These are phyloP conservation scores for Scutellaria minor DNA, from an alignment of 257 asterid genomes.

Conservation along the genomic window DNA sequence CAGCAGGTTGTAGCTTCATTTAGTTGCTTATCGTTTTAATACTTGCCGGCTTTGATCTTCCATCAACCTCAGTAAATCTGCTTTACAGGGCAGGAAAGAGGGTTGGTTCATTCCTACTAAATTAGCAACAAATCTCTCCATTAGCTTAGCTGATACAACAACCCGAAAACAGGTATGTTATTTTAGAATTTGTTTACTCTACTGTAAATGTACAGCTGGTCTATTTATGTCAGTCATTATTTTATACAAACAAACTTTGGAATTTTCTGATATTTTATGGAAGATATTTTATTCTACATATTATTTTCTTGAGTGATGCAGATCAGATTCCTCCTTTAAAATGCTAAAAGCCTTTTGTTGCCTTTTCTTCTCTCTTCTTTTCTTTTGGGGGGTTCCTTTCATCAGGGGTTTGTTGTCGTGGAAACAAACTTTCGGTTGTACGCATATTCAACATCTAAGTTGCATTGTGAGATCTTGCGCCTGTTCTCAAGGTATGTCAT, in stretches of 20 bases:
- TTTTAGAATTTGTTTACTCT: constrained; percentile 5
- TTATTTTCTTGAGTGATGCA: constrained; percentile 1
- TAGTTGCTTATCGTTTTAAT: constrained; percentile 6
- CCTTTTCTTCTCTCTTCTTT: not conserved
- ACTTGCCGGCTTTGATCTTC: constrained; percentile 20
- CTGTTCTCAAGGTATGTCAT: constrained; percentile 79
- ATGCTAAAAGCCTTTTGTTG: constrained; percentile 19
- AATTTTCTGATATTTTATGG: not conserved
- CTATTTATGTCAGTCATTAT: constrained; percentile 17
- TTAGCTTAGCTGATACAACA: constrained; percentile 89
- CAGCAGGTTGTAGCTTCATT: constrained; percentile 73
- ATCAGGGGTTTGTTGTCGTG: constrained; percentile 92
- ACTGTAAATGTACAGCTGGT: constrained; percentile 16
- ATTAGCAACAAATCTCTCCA: constrained; percentile 93
- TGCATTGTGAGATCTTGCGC: constrained; percentile 92
- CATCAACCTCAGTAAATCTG: constrained; percentile 33
- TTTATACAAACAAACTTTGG: constrained; percentile 20
- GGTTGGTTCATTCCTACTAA: constrained; percentile 98
- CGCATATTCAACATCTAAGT: constrained; percentile 89
- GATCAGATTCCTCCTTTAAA: constrained; percentile 19
- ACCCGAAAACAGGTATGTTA: constrained; percentile 78
- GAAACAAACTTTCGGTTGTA: constrained; percentile 95
- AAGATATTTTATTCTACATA: constrained; percentile 6
- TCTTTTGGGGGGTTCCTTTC: constrained; percentile 23
- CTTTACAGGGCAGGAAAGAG: constrained; percentile 82